Conservation (phyloP, 495 filamentous ascomycete genomes). For the Penicillium robsamsonii region DNA sequence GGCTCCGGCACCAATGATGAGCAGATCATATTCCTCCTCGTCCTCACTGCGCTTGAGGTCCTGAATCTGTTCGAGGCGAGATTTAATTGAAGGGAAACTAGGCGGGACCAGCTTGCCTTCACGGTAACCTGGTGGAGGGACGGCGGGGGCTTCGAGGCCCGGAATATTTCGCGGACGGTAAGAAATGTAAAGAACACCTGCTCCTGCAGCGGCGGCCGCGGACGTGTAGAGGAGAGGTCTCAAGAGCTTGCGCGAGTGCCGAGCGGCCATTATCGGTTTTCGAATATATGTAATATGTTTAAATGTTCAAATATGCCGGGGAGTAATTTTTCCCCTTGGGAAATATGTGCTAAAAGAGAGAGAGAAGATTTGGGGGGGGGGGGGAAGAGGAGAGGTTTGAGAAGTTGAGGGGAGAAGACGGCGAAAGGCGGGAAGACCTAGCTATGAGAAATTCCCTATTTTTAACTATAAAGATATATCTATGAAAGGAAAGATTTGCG, state of each 20-base stretch:
- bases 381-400: conserved; percentile 22
- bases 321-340: background rate
- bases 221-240: conserved; percentile 61
- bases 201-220: conserved; percentile 55
- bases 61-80: conserved; percentile 56
- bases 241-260: conserved; percentile 55
- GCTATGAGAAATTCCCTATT: background rate
- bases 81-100: conserved; percentile 75
- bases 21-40: conserved; percentile 68
- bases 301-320: background rate
- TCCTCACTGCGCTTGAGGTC: conserved; percentile 45
- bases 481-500: conserved; percentile 21
- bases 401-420: background rate
- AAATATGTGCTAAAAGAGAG: background rate
- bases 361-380: conserved; percentile 8
- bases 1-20: conserved; percentile 90
- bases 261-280: conserved; percentile 53
- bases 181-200: conserved; percentile 67
- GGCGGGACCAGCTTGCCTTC: conserved; percentile 78
- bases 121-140: conserved; percentile 78
- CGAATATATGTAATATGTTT: background rate
- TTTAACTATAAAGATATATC: background rate
- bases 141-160: conserved; percentile 73
- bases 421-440: background rate
- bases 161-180: conserved; percentile 87